Conservation (phyloP, 1,284 basidiomycete species). For the Termitomyces sp. region DNA sequence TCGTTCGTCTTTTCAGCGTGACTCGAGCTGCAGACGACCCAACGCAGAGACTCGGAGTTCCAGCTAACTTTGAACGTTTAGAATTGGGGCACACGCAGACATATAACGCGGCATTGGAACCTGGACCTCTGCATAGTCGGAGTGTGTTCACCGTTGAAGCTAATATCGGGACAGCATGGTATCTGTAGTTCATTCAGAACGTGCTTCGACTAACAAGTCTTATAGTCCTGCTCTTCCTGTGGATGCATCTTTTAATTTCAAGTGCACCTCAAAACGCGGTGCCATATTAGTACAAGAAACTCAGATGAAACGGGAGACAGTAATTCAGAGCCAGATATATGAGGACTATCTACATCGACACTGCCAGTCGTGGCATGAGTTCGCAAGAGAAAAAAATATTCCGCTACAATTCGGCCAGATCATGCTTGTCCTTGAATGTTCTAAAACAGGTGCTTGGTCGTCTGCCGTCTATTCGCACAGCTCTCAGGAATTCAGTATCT, state of each 20-base stretch:
- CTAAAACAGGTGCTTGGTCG: conserved; percentile 11
- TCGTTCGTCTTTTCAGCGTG: conserved; percentile 13
- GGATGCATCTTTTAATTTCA: conserved; percentile 6
- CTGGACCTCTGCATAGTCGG: conserved; percentile 13
- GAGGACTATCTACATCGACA: background rate
- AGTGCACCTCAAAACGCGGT: background rate
- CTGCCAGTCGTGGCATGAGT: background rate
- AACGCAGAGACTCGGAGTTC: conserved; percentile 9
- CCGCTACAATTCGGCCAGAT: background rate
- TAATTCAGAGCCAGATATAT: background rate
- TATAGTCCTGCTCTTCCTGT: conserved; percentile 5
- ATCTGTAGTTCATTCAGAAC: background rate
- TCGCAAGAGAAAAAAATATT: background rate
- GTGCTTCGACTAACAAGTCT: background rate
- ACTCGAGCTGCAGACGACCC: conserved; percentile 10
- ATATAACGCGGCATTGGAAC: conserved; percentile 7
- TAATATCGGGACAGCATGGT: conserved; percentile 5
- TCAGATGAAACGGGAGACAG: conserved; percentile 1
- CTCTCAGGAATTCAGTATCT: conserved; percentile 2
- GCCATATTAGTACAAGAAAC: conserved; percentile 10
- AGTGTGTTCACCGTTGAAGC: conserved; percentile 7
- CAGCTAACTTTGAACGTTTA: conserved; percentile 7
- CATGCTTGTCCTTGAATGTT: conserved; percentile 8
- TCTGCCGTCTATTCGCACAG: conserved; percentile 12
- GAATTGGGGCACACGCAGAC: conserved; percentile 5